Conservation (phyloP, 495 filamentous ascomycete species). For the Aspergillus diversus region DNA sequence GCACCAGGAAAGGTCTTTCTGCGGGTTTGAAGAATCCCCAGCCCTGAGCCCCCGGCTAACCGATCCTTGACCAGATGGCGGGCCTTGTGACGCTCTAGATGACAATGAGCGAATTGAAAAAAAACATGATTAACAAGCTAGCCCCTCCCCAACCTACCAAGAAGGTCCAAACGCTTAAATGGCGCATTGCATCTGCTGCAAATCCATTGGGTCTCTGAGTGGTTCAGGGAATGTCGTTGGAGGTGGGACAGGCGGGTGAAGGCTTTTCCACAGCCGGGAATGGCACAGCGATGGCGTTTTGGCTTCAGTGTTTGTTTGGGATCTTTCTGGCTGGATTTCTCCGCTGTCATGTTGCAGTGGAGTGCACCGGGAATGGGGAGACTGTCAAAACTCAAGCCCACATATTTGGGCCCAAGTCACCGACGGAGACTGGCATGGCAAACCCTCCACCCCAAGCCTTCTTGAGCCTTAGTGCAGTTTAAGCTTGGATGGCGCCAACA, state of each 20-base stretch:
- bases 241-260: slow-evolving; percentile 2
- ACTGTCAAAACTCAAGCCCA: not conserved
- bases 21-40: not conserved
- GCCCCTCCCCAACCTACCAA: not conserved
- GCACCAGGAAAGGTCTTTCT: not conserved
- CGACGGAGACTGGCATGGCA: not conserved
- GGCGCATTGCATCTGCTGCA: not conserved
- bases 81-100: not conserved
- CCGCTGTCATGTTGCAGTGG: not conserved
- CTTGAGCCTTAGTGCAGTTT: not conserved
- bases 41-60: not conserved
- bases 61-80: not conserved
- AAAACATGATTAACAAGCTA: not conserved
- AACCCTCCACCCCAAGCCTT: not conserved
- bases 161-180: slow-evolving; percentile 1
- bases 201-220: not conserved
- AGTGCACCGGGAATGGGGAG: not conserved
- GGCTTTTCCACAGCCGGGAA: not conserved
- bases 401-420: not conserved
- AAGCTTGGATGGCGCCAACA: not conserved
- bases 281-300: slow-evolving; percentile 1
- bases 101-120: not conserved
- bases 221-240: slow-evolving; percentile 1
- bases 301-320: not conserved
- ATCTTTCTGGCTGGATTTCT: not conserved